Evolutionary conservation across 1,139 yeast genomes (phyloP).

Genomic region (Saccharomyces uvarum): DNA sequence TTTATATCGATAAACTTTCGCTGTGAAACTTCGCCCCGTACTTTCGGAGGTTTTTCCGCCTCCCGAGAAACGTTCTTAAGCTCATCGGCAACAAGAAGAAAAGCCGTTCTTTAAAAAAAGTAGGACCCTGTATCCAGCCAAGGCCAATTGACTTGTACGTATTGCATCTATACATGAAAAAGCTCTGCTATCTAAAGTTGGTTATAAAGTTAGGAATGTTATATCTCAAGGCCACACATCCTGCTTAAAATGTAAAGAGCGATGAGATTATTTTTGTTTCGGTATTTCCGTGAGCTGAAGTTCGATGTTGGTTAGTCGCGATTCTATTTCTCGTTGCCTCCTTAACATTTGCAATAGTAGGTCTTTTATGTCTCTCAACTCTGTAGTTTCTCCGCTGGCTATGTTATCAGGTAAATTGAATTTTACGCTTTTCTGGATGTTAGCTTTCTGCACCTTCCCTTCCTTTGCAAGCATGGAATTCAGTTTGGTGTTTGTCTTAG

Average conservation of each 20-base stretch:
- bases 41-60: neutral
- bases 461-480: neutral
- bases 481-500: neutral
- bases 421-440: neutral
- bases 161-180: neutral
- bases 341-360: neutral
- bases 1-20: constrained; percentile 29
- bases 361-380: neutral
- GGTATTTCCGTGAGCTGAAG: neutral
- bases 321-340: neutral
- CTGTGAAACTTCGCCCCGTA: constrained; percentile 3
- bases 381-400: neutral
- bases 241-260: neutral
- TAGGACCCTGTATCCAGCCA: neutral
- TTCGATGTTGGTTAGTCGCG: neutral
- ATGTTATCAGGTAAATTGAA: neutral
- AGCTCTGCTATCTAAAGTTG: neutral
- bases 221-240: neutral
- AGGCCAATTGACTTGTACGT: neutral
- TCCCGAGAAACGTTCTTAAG: neutral
- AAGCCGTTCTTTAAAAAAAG: neutral
- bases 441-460: neutral
- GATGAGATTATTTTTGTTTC: neutral
- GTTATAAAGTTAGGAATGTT: neutral
- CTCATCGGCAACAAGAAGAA: neutral